Conservation (phyloP, 345 rosid species). For the Eucalyptus leucophloia region DNA sequence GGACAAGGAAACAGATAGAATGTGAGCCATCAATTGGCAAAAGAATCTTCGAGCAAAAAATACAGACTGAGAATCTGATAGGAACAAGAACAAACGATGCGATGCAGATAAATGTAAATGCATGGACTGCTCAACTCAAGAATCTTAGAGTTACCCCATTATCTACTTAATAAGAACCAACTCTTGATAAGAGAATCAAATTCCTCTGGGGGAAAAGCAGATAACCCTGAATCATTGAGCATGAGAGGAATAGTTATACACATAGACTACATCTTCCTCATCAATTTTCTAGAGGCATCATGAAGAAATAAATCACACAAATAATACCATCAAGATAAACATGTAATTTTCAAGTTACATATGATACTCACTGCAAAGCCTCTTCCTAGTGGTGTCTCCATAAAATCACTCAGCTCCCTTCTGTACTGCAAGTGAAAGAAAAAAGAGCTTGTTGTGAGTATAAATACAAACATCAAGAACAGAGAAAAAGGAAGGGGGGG, state of each 20-base stretch:
- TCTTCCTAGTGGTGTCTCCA: slow-evolving; percentile 69
- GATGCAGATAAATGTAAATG: not conserved
- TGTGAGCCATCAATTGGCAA: not conserved
- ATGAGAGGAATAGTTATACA: not conserved
- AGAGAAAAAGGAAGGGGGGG: not conserved
- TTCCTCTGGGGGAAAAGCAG: not conserved
- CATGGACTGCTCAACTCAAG: not conserved
- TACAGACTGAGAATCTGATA: not conserved
- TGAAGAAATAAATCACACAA: not conserved
- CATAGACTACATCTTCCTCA: not conserved
- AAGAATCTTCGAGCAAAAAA: not conserved
- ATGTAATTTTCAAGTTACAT: not conserved
- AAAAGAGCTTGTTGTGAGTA: not conserved
- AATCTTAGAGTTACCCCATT: not conserved
- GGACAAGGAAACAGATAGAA: not conserved
- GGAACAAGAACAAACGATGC: not conserved
- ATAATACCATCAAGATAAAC: not conserved
- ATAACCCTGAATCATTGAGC: not conserved
- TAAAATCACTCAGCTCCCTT: slow-evolving; percentile 57
- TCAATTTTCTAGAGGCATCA: not conserved
- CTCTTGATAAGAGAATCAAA: not conserved
- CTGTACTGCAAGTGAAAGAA: slow-evolving; percentile 57
- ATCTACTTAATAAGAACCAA: not conserved
- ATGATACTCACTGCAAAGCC: slow-evolving; percentile 45
- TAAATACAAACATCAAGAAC: not conserved